These are phyloP conservation scores for Spizellomyces punctatus DNA, from an alignment of 192 early-diverging fungal genomes.

Conservation along the genomic window DNA sequence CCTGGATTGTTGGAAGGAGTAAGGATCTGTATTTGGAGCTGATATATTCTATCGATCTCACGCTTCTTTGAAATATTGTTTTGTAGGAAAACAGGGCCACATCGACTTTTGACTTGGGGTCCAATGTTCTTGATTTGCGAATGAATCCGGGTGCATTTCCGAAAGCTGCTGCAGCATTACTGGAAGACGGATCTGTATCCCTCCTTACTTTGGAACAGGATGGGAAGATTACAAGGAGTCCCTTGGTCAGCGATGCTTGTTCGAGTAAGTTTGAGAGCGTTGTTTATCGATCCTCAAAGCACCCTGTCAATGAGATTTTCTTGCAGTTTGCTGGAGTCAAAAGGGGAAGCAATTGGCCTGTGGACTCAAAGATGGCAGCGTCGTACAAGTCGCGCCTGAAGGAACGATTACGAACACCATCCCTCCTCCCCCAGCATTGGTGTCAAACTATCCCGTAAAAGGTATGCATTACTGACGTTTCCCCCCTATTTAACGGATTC, in stretches of 20 bases:
- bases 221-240: neutral
- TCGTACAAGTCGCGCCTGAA: conserved; percentile 65
- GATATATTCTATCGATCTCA: neutral
- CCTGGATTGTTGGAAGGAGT: neutral
- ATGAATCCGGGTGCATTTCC: conserved; percentile 15
- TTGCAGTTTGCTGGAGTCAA: conserved; percentile 73
- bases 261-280: neutral
- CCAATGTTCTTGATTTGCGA: conserved; percentile 15
- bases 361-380: conserved; percentile 59
- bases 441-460: neutral
- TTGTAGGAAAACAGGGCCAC: neutral
- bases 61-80: neutral
- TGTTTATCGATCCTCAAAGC: neutral
- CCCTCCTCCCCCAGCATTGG: conserved; percentile 45
- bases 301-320: neutral
- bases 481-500: too few species aligned
- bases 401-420: conserved; percentile 65
- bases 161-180: conserved; percentile 14
- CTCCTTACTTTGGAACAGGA: neutral
- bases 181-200: conserved; percentile 2
- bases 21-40: neutral
- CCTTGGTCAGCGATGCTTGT: neutral
- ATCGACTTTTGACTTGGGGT: neutral
- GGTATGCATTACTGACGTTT: too few species aligned
- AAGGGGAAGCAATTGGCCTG: conserved; percentile 90